Base-by-base conservation (phyloP, 345 rosid genomes). In the Linum tenue region DNA sequence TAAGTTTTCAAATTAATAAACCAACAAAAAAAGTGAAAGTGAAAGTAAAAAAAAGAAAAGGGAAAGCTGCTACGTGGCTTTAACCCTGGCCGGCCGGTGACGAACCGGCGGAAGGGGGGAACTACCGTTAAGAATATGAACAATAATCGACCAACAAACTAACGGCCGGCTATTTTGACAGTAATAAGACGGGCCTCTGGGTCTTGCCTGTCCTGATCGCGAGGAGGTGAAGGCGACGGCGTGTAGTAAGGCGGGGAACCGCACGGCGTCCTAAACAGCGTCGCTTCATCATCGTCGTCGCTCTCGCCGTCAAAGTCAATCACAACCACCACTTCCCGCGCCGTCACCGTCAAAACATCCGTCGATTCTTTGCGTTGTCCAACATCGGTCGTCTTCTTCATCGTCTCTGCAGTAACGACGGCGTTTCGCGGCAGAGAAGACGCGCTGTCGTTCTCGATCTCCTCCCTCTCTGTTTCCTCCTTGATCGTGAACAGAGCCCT, bases 261-360 rank as follows among this genome's bases (percentile, higher is more conserved):
- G 67, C 84, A 82, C 0, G 96, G 96, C 15, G 97, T 88, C 7
- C 82, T 79, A 69, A 78, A 88, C 71, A 95, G 90, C 65, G 97
- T 86, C 73, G 65, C 48, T 56, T 69, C 78, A 6, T 66, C 82
- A 12, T 42, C 66, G 3, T 64, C 76, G 3, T 17, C 60, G 38
- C 38, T 37, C 12, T 35, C 59, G 36, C 8, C 60, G 8, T 57
- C 60, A 9, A 16, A 51, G 60, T 6, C 12, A 17, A 11, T 38
- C 31, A 39, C 48, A 36, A 59, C 65, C 56, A 11, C 53, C 60
- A 39, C 51, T 7, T 35, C 62, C 37, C 3, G 75, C 7, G 62
- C 56, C 10, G 36, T 35, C 3, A 22, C 43, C 3, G 36, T 12
- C 10, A 48, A 16, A 2, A 35, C 42, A 16, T 48, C 10, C 44